A percentile compares a stretch with the other conserved stretches of the same genome.
phyloP scores from a whole-genome alignment of 1,139 yeast genomes.

The Taphrina pruni region DNA sequence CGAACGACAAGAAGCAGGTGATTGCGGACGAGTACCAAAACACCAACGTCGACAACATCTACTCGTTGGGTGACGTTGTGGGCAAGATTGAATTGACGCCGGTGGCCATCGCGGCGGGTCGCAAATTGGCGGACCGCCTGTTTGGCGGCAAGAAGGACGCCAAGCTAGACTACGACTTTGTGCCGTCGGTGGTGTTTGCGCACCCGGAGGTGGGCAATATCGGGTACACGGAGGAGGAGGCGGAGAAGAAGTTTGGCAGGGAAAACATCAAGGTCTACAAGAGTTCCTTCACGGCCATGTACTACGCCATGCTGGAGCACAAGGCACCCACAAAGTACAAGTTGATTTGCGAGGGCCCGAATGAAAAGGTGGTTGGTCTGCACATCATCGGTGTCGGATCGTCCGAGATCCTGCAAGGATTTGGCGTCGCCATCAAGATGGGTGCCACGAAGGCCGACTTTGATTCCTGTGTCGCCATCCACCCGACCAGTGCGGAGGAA shows the following conservation, averaged over 20 bases:
- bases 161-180: conserved; percentile 77
- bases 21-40: conserved; percentile 86
- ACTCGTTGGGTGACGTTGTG: conserved; percentile 89
- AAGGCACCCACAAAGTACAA: conserved; percentile 90
- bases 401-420: conserved; percentile 94
- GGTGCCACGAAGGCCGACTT: conserved; percentile 97
- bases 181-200: conserved; percentile 91
- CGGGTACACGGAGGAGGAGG: conserved; percentile 81
- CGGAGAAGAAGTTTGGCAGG: conserved; percentile 76
- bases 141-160: conserved; percentile 74
- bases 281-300: conserved; percentile 88
- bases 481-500: conserved; percentile 98
- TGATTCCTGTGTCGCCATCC: conserved; percentile 95
- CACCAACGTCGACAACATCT: conserved; percentile 72
- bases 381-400: conserved; percentile 90
- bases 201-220: conserved; percentile 98
- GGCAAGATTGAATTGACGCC: conserved; percentile 92
- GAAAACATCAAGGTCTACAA: conserved; percentile 81
- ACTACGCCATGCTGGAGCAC: conserved; percentile 80
- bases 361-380: conserved; percentile 93
- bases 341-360: conserved; percentile 73
- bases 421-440: conserved; percentile 95
- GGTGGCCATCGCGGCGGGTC: conserved; percentile 98
- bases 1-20: conserved; percentile 65
- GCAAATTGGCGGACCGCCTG: conserved; percentile 86